Evolutionary conservation across 1,284 basidiomycete genomes (phyloP).

Genomic region (Xerocomus minutiporus): DNA sequence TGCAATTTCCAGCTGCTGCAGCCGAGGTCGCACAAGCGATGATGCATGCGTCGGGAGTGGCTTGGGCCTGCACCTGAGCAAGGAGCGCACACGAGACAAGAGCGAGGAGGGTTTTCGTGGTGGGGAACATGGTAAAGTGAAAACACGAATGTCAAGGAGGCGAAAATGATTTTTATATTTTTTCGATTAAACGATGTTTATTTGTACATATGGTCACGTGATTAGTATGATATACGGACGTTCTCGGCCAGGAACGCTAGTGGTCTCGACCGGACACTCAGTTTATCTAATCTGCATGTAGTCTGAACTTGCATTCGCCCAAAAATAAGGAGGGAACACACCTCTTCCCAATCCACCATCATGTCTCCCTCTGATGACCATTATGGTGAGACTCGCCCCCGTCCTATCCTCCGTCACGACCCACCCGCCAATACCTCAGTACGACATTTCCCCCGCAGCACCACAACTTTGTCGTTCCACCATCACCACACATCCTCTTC

Average conservation of each 20-base stretch:
- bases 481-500: slow-evolving; percentile 27
- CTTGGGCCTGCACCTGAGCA: slow-evolving; percentile 15
- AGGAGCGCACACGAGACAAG: slow-evolving; percentile 16
- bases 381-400: too few relatives aligned
- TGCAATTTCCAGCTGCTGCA: background rate
- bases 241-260: background rate
- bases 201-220: slow-evolving; percentile 7
- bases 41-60: slow-evolving; percentile 13
- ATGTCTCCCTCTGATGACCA: too few relatives aligned
- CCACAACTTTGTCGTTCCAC: slow-evolving; percentile 11
- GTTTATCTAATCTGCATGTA: background rate
- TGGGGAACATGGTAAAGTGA: slow-evolving; percentile 16
- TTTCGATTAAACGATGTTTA: background rate
- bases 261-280: background rate
- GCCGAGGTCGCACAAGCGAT: slow-evolving; percentile 7
- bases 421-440: slow-evolving; percentile 1
- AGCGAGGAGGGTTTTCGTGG: slow-evolving; percentile 12
- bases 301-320: background rate
- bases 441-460: slow-evolving; percentile 9
- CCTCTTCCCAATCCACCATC: background rate
- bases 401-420: slow-evolving; percentile 20
- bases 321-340: background rate
- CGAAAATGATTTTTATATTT: background rate
- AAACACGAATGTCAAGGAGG: background rate
- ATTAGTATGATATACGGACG: background rate